phyloP scores from a whole-genome alignment of 2,329 filamentous ascomycete genomes.

The Sclerotinia trifoliorum region DNA sequence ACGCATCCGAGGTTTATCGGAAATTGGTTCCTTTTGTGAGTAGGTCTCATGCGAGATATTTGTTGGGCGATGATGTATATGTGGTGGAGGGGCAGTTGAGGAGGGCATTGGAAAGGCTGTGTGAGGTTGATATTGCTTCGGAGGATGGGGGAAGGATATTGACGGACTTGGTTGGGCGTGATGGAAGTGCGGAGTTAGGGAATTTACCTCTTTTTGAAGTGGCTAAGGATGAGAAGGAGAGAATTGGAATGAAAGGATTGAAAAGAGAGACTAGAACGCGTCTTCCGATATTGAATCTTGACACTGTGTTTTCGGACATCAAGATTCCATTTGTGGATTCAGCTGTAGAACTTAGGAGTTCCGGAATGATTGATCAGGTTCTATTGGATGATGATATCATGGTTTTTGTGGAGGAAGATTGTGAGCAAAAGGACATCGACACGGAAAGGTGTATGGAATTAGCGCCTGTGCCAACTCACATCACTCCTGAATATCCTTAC shows the following conservation, averaged over 20 bases:
- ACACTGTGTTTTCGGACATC: neutral
- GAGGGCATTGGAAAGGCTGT: neutral
- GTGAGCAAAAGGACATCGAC: neutral
- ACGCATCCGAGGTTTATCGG: neutral
- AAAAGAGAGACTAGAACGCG: neutral
- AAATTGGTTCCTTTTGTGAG: slow-evolving; percentile 12
- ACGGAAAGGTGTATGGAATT: slow-evolving; percentile 8
- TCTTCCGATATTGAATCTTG: slow-evolving; percentile 1
- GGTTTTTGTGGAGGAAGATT: neutral
- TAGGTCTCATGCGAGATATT: slow-evolving; percentile 8
- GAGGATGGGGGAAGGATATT: neutral
- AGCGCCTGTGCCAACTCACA: neutral
- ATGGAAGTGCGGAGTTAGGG: neutral
- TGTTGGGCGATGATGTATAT: neutral
- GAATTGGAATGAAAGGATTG: neutral
- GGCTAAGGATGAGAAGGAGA: neutral
- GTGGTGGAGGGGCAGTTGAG: neutral
- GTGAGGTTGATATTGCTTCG: neutral
- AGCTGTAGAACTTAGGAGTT: neutral
- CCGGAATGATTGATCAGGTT: neutral
- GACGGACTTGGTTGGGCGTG: neutral
- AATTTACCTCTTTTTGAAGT: neutral
- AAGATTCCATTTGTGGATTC: slow-evolving; percentile 11
- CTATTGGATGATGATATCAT: slow-evolving; percentile 14
- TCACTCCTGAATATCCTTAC: slow-evolving; percentile 2